Evolutionary conservation across 208 protist genomes (phyloP), one percentile per base, ranked within the genome.

Genomic region (Leishmania tarentolae): DNA sequence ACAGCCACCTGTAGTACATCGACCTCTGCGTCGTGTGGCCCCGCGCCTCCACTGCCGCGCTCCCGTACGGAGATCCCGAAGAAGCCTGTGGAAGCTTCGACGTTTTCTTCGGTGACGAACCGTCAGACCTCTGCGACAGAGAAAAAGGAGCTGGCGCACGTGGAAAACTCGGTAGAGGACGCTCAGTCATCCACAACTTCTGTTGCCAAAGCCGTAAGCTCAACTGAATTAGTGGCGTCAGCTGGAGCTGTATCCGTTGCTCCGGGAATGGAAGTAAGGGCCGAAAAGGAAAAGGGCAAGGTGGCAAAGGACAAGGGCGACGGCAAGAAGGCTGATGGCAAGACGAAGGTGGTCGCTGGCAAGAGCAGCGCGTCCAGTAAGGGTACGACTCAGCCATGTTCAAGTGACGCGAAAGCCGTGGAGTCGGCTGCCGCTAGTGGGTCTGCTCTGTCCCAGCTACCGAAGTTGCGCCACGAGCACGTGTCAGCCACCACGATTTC

Each of bases 391-490:
- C n/a, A 1, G n/a, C n/a, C 70, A 50, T 8, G 46, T 15, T 3
- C 70, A 46, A n/a, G 46, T 8, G 70, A 75, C 28, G 46, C 8
- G 8, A 75, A 75, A 35, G 53, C 56, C 9, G 74, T n/a, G 35
- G 74, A 56, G 40, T 0, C 74, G 21, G 24, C 56, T 35, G 2
- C 28, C 40, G 11, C 57, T n/a, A n/a, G 37, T 6, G 21, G 42
- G 37, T 0, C 74, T 0, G 74, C 2, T 46, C 24, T 40, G 37
- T 77, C 47, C 37, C 52, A 75, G 0, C 37, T 88, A 37, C 81
- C 82, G 21, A 83, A 85, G 70, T 78, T 70, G 42, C 66, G 81
- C 7, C 74, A 88, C 70, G 81, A 85, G 57, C 85, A 81, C 75
- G 24, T 50, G 1, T 65, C 72, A 6, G 59, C 79, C 13, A 68